Evolutionary conservation across 495 filamentous ascomycete species (phyloP).

Genomic region (Aspergillus ellipticus): DNA sequence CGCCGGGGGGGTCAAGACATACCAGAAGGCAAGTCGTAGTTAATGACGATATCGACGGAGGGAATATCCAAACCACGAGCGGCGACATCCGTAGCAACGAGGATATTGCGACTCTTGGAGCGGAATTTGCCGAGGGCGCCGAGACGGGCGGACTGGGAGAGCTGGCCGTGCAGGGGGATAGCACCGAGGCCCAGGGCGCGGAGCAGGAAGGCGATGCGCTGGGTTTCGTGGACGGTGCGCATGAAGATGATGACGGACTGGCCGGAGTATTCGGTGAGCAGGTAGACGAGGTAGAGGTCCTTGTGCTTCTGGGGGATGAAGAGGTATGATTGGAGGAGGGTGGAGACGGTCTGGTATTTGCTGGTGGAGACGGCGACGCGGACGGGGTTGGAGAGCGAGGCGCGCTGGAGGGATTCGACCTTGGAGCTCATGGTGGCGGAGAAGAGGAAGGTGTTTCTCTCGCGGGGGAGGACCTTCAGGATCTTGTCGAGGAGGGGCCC

Average conservation of each 20-base stretch:
- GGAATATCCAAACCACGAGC: slow-evolving; percentile 94
- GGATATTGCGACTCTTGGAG: slow-evolving; percentile 67
- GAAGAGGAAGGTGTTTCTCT: slow-evolving; percentile 81
- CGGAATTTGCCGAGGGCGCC: slow-evolving; percentile 87
- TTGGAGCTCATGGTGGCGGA: slow-evolving; percentile 91
- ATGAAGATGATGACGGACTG: slow-evolving; percentile 85
- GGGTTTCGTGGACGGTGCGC: slow-evolving; percentile 88
- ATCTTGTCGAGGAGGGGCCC: slow-evolving; percentile 90
- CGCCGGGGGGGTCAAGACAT: not conserved
- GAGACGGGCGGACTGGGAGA: slow-evolving; percentile 78
- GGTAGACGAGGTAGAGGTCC: slow-evolving; percentile 81
- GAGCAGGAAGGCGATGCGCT: slow-evolving; percentile 76
- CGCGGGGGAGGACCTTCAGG: slow-evolving; percentile 68
- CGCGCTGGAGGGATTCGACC: slow-evolving; percentile 86
- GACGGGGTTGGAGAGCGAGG: slow-evolving; percentile 74
- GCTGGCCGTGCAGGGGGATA: slow-evolving; percentile 86
- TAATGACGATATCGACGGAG: slow-evolving; percentile 82
- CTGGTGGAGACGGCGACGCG: slow-evolving; percentile 66
- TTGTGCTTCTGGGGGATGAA: slow-evolving; percentile 89
- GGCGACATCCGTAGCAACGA: slow-evolving; percentile 95
- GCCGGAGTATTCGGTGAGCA: slow-evolving; percentile 82
- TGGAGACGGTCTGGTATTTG: slow-evolving; percentile 86
- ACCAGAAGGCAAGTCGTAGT: slow-evolving; percentile 77
- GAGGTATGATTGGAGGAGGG: slow-evolving; percentile 74
- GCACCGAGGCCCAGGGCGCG: slow-evolving; percentile 77